Evolutionary conservation across 176 grass and related monocot genomes (phyloP).

Genomic region (Rhipidocladum racemiflorum): DNA sequence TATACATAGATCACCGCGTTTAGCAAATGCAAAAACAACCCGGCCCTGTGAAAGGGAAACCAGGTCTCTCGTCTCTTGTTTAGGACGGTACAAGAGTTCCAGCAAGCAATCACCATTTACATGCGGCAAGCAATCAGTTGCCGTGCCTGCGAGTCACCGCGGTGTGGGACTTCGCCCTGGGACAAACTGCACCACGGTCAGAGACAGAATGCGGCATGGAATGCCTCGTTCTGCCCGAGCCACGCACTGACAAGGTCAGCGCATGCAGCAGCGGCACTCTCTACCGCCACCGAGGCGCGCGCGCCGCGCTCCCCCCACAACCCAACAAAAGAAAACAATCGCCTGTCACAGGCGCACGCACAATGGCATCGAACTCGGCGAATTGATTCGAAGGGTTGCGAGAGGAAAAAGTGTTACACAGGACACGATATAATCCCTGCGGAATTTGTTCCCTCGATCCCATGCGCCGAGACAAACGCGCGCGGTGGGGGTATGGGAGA

Average conservation of each 20-base stretch:
- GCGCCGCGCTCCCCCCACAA: too few relatives aligned
- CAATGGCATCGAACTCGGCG: not conserved
- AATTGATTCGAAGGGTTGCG: conserved; percentile 17
- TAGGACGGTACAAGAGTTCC: not conserved
- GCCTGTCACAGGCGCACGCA: not conserved
- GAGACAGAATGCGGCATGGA: conserved; percentile 42
- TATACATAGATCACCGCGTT: too few relatives aligned
- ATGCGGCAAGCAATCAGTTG: not conserved
- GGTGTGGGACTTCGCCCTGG: not conserved
- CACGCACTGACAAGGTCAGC: conserved; percentile 37
- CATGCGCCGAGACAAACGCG: not conserved
- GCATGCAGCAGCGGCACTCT: conserved; percentile 9
- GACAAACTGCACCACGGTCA: conserved; percentile 26
- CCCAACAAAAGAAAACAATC: conserved; percentile 36
- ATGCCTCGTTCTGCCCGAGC: conserved; percentile 45
- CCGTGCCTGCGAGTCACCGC: not conserved
- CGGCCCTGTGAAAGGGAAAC: not conserved
- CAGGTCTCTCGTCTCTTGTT: not conserved
- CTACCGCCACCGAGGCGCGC: too few relatives aligned
- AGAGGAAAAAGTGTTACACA: conserved; percentile 8
- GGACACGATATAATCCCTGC: conserved; percentile 31
- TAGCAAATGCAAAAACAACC: not conserved
- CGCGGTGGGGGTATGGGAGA: not conserved
- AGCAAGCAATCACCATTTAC: not conserved
- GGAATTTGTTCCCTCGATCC: conserved; percentile 30